Evolutionary conservation across 140 eudicot genomes (phyloP), one percentile per base, ranked within the genome.

Genomic region (Bidens hawaiensis): DNA sequence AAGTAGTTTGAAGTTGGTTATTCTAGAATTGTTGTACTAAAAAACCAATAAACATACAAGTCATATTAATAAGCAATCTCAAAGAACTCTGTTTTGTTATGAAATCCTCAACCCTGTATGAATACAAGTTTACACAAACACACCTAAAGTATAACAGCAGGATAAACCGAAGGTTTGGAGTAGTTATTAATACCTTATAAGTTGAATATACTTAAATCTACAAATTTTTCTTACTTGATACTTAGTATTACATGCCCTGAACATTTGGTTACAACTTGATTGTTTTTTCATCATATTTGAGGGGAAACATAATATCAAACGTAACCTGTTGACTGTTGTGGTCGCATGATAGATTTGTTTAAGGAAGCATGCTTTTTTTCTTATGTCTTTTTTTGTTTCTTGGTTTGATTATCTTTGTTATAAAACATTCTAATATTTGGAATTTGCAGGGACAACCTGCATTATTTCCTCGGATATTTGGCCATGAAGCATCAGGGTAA

Each of bases 401-500:
- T 30, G 34, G 4, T 30, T 3, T 30, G 34, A 3, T 30, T 30
- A 4, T n/a, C n/a, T n/a, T n/a, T n/a, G n/a, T n/a, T n/a, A n/a
- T n/a, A n/a, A n/a, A n/a, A n/a, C 34, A 30, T 30, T 30, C 34
- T 7, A 30, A 9, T 5, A 42, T 45, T 25, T 18, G 46, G 23
- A 51, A 54, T 68, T 28, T 80, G 70, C 95, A 87, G 96, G 90
- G 95, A 47, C 84, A 61, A 16, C 81, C 85, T 64, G 68, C 72
- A 22, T 21, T 83, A 43, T 88, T 76, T 82, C 99, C 99, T 64
- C 87, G 99, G 54, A 88, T 93, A 40, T 93, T 93, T 67, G 99
- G 99, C 64, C 99, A 93, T 64, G 99, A 88, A 79, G 96, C 99
- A 76, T 83, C 99, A 15, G 96, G 99, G 99, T 90, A 78, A 17